These are phyloP conservation scores for Batrachochytrium dendrobatidis DNA, from an alignment of 371 early-diverging fungal genomes.

Conservation along the genomic window DNA sequence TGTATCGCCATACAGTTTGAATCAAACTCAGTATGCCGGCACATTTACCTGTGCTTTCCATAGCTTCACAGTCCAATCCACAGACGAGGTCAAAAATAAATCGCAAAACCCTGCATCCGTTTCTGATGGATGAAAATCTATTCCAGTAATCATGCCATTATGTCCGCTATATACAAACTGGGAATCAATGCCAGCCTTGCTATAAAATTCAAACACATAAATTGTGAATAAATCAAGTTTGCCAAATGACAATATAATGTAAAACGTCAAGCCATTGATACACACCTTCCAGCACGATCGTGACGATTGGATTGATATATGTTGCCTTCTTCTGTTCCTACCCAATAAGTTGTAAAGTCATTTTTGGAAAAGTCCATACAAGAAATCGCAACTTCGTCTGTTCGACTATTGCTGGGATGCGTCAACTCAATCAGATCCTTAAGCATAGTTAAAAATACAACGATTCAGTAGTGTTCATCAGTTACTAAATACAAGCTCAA, in stretches of 20 bases:
- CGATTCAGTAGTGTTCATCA: background rate
- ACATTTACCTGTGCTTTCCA: constrained; percentile 58
- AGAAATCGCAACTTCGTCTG: constrained; percentile 89
- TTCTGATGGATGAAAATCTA: constrained; percentile 82
- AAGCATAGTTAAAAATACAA: background rate
- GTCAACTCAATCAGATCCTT: constrained; percentile 74
- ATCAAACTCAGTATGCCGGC: background rate
- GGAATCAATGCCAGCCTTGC: constrained; percentile 89
- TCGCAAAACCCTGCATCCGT: constrained; percentile 83
- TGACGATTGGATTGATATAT: constrained; percentile 88
- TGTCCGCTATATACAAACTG: constrained; percentile 81
- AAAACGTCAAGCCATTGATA: background rate
- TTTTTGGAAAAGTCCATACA: constrained; percentile 81
- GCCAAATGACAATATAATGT: no score
- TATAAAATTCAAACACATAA: constrained; percentile 17
- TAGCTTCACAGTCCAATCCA: constrained; percentile 94
- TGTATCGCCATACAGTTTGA: no score
- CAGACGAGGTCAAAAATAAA: constrained; percentile 78
- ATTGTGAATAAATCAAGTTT: constrained; percentile 2
- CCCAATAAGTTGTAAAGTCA: constrained; percentile 87
- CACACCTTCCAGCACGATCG: constrained; percentile 73
- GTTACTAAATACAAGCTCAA: background rate
- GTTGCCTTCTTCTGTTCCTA: constrained; percentile 93
- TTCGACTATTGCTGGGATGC: constrained; percentile 67
- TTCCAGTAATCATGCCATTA: constrained; percentile 79